Evolutionary conservation across 345 rosid species (phyloP).

Genomic region (Lepidium sativum): DNA sequence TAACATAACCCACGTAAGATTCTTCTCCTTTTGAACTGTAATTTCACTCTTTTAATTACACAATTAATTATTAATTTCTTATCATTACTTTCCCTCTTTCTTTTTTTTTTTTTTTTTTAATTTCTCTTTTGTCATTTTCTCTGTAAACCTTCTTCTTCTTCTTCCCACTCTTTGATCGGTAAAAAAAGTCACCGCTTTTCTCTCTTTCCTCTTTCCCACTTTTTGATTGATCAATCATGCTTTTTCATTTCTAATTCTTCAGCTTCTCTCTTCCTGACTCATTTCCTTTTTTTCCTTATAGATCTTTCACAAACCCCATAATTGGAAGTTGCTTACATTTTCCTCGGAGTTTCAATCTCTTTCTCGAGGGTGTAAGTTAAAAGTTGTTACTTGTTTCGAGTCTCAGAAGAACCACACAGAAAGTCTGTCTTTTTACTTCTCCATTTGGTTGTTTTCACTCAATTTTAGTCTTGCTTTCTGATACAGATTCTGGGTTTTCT

Average conservation of each 20-base stretch:
- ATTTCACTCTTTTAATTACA: conserved; percentile 2
- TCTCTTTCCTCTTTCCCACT: conserved; percentile 19
- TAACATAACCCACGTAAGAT: conserved; percentile 24
- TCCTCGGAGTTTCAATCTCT: not conserved
- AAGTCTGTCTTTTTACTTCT: not conserved
- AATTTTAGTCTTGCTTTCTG: not conserved
- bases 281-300: not conserved
- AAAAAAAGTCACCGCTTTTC: conserved; percentile 24
- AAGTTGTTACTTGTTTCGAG: not conserved
- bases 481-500: conserved; percentile 16
- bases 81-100: conserved; percentile 18
- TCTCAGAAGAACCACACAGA: not conserved
- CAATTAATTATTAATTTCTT: not conserved
- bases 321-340: conserved; percentile 3
- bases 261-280: conserved; percentile 1
- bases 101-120: too few relatives aligned
- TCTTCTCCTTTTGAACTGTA: conserved; percentile 31
- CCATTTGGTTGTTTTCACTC: not conserved
- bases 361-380: not conserved
- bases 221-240: conserved; percentile 27
- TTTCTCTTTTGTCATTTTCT: conserved; percentile 16
- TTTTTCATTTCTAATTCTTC: not conserved
- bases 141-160: not conserved
- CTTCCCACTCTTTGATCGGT: conserved; percentile 11
- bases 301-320: conserved; percentile 1